Conservation (phyloP, 2,329 filamentous ascomycete genomes). For the Septoria petroselini region DNA sequence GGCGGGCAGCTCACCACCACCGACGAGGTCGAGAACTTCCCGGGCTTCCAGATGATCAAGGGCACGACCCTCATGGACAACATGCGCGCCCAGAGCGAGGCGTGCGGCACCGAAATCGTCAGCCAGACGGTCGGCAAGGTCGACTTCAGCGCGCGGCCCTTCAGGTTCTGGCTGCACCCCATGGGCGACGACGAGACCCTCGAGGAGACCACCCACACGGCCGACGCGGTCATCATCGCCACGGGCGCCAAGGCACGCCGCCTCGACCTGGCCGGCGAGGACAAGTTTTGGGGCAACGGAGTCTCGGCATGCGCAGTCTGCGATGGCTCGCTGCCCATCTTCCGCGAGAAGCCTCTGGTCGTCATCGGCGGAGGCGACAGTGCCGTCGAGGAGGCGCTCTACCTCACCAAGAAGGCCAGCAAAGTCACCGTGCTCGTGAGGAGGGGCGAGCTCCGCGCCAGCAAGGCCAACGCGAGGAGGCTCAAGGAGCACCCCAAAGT, state of each 20-base stretch:
- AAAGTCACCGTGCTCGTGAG: slow-evolving; percentile 93
- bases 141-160: slow-evolving; percentile 78
- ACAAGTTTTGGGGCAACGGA: slow-evolving; percentile 95
- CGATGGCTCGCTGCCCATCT: slow-evolving; percentile 94
- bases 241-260: slow-evolving; percentile 90
- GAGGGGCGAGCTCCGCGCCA: slow-evolving; percentile 79
- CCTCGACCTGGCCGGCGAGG: slow-evolving; percentile 79
- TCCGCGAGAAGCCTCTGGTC: slow-evolving; percentile 90
- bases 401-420: slow-evolving; percentile 94
- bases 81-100: slow-evolving; percentile 87
- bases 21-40: slow-evolving; percentile 97
- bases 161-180: slow-evolving; percentile 72
- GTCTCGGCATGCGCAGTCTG: slow-evolving; percentile 96
- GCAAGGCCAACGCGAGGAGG: slow-evolving; percentile 86
- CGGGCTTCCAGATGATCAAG: slow-evolving; percentile 88
- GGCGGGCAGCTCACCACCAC: slow-evolving; percentile 97
- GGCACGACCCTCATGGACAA: slow-evolving; percentile 88
- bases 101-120: slow-evolving; percentile 89
- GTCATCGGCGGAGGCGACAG: slow-evolving; percentile 97
- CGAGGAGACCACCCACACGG: slow-evolving; percentile 71
- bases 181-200: slow-evolving; percentile 77
- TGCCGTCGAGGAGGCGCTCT: slow-evolving; percentile 94
- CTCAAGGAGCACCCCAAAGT: slow-evolving; percentile 82
- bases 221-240: slow-evolving; percentile 88
- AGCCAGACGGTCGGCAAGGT: slow-evolving; percentile 88